These are phyloP conservation scores for Syzygium grande DNA, from an alignment of 345 rosid genomes.

Conservation along the genomic window DNA sequence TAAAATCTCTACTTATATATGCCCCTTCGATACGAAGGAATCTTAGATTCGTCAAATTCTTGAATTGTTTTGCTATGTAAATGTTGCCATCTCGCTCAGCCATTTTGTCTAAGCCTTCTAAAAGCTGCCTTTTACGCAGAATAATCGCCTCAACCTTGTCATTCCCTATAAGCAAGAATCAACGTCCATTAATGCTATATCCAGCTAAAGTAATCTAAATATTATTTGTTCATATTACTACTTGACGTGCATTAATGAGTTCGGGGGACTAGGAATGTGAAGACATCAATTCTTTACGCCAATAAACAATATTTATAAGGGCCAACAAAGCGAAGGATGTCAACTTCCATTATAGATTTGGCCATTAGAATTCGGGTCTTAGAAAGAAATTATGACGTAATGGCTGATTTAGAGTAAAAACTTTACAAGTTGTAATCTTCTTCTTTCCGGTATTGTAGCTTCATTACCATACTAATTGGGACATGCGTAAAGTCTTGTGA, in stretches of 20 bases:
- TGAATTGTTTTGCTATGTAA: not conserved
- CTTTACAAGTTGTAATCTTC: not conserved
- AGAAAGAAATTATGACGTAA: not conserved
- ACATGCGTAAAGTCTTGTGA: not conserved
- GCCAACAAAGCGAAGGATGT: not conserved
- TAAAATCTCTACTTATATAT: too few relatives aligned
- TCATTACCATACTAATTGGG: not conserved
- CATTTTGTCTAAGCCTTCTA: accelerated
- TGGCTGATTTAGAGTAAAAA: not conserved
- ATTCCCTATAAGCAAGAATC: not conserved
- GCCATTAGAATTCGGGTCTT: not conserved
- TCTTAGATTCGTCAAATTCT: not conserved
- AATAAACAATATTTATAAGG: not conserved
- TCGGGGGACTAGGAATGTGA: not conserved
- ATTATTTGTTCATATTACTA: not conserved
- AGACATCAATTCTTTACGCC: not conserved
- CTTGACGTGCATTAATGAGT: not conserved
- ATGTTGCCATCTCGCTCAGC: not conserved
- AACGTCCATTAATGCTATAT: not conserved
- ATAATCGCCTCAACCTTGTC: not conserved
- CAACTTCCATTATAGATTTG: not conserved
- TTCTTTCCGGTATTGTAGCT: not conserved
- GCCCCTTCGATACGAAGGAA: accelerated
- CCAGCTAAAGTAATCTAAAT: not conserved
- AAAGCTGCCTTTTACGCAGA: not conserved